phyloP scores from a whole-genome alignment of 2,329 filamentous ascomycete genomes.

The Metarhizium brunneum region DNA sequence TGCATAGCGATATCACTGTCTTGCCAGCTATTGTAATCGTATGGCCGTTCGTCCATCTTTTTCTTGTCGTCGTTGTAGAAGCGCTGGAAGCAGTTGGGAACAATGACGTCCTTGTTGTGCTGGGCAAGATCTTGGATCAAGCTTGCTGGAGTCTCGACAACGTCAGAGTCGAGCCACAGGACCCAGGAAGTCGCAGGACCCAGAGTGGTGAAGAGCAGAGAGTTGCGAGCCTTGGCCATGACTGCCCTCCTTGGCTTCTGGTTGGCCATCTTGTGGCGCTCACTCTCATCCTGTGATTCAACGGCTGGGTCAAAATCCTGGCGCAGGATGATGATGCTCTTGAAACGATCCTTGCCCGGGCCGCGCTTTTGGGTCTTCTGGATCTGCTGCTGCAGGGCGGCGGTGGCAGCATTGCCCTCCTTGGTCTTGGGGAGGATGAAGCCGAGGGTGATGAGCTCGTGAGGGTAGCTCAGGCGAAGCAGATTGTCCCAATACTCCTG shows the following conservation, averaged over 20 bases:
- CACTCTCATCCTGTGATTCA: conserved; percentile 70
- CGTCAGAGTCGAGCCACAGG: conserved; percentile 88
- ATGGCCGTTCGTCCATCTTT: conserved; percentile 67
- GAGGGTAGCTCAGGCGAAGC: conserved; percentile 73
- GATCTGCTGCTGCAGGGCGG: conserved; percentile 75
- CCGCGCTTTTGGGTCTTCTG: conserved; percentile 72
- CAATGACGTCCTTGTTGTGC: conserved; percentile 84
- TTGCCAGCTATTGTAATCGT: conserved; percentile 97
- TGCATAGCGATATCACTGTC: conserved; percentile 74
- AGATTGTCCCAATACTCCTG: conserved; percentile 94
- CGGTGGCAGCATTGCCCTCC: conserved; percentile 81
- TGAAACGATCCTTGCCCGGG: conserved; percentile 72
- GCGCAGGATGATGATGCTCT: conserved; percentile 85
- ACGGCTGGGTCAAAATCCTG: conserved; percentile 89
- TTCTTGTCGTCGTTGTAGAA: conserved; percentile 63
- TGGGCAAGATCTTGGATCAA: conserved; percentile 86
- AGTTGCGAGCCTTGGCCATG: conserved; percentile 92
- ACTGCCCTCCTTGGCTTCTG: conserved; percentile 79
- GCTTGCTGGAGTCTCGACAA: conserved; percentile 75
- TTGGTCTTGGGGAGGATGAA: conserved; percentile 94
- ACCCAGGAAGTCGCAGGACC: conserved; percentile 92
- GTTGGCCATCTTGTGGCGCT: conserved; percentile 84
- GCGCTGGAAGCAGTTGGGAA: conserved; percentile 91
- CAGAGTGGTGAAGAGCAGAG: conserved; percentile 87
- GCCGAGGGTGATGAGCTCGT: conserved; percentile 86